Evolutionary conservation across 805 yeast species (phyloP).

Genomic region (Candida sonorensis): DNA sequence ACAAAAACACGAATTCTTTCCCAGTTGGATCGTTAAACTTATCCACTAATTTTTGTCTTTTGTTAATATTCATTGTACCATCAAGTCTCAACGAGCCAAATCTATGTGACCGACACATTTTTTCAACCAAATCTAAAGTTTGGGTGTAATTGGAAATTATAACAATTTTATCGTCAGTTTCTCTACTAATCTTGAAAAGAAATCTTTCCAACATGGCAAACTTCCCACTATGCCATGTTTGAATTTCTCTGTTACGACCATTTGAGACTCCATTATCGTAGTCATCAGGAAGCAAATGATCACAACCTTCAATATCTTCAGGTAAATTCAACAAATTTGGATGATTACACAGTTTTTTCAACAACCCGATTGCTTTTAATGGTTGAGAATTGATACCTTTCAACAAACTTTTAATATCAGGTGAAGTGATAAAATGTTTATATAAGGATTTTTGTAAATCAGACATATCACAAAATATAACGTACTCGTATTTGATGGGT

Average conservation of each 20-base stretch:
- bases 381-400: conserved; percentile 74
- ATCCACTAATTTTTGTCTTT: conserved; percentile 90
- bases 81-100: conserved; percentile 82
- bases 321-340: conserved; percentile 79
- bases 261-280: conserved; percentile 42
- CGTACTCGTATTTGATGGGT: conserved; percentile 95
- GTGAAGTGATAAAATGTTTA: conserved; percentile 67
- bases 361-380: conserved; percentile 77
- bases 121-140: conserved; percentile 85
- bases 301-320: conserved; percentile 69
- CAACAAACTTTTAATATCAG: conserved; percentile 63
- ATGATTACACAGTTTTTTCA: conserved; percentile 90
- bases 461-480: conserved; percentile 80
- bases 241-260: conserved; percentile 66
- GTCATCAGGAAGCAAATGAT: conserved; percentile 63
- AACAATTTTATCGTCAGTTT: conserved; percentile 92
- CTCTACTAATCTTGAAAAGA: conserved; percentile 63
- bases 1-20: conserved; percentile 76
- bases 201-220: conserved; percentile 81
- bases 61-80: conserved; percentile 88
- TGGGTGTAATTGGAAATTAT: conserved; percentile 92
- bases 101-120: conserved; percentile 64
- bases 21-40: conserved; percentile 86
- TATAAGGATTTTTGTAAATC: conserved; percentile 72
- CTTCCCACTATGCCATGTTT: conserved; percentile 81